Evolutionary conservation across 805 yeast genomes (phyloP).

Genomic region (Saccharomycopsis sp.): DNA sequence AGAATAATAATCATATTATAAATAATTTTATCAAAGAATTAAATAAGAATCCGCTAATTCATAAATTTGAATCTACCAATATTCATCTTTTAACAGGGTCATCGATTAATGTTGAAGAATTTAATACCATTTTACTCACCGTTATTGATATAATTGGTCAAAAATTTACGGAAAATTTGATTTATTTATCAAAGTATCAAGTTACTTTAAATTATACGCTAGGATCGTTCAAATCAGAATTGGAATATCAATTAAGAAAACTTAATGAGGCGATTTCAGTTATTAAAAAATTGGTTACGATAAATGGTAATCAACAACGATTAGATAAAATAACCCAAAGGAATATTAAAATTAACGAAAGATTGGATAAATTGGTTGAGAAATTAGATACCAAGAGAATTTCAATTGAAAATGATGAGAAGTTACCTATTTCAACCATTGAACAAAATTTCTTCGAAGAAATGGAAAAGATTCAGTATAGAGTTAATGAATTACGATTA

Average conservation of each 20-base stretch:
- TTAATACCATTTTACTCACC: slow-evolving; percentile 1
- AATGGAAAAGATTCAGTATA: not conserved
- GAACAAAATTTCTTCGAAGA: slow-evolving; percentile 14
- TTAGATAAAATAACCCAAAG: slow-evolving; percentile 3
- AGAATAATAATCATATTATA: slow-evolving; percentile 4
- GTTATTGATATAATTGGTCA: slow-evolving; percentile 4
- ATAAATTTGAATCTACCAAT: not conserved
- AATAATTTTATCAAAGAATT: slow-evolving; percentile 4
- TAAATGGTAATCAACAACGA: not conserved
- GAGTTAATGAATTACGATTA: not conserved
- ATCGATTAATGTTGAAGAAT: slow-evolving; percentile 8
- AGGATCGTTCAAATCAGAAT: slow-evolving; percentile 6
- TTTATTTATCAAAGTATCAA: slow-evolving; percentile 9
- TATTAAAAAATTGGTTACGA: not conserved
- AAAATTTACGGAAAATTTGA: slow-evolving; percentile 3
- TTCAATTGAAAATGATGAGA: not conserved
- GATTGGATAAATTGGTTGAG: not conserved
- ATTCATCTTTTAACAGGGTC: too few species aligned
- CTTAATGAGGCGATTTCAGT: not conserved
- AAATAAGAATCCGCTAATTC: not conserved
- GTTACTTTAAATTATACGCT: slow-evolving; percentile 2
- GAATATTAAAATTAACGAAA: not conserved
- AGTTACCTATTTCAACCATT: slow-evolving; percentile 10
- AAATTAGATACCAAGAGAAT: slow-evolving; percentile 1
- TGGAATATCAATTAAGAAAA: slow-evolving; percentile 14